Evolutionary conservation across 2,329 filamentous ascomycete genomes (phyloP), one percentile per base, ranked within the genome.

Genomic region (Cladophialophora psammophila): DNA sequence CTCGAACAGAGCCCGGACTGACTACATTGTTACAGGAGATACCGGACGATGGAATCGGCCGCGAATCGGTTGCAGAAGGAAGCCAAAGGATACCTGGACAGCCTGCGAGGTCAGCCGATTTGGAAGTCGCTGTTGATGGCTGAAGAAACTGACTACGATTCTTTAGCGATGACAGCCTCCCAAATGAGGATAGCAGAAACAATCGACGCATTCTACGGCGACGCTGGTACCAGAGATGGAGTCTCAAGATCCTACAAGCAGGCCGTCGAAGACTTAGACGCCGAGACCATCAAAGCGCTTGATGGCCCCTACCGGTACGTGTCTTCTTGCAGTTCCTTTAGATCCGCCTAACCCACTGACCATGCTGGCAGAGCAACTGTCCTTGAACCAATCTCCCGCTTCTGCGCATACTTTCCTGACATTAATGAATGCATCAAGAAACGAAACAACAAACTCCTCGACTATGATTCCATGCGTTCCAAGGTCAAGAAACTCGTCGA

Each of bases 351-450:
- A 53, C 59, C 31, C 9, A 54, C 59, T 48, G 12, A 34, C 13
- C 26, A 38, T 53, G 13, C 26, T 15, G 10, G 66, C 72, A 91
- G 91, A 80, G 91, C 91, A 52, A 98, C 95, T 5, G 95, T 99
- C 34, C 86, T 99, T 56, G 95, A 99, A 74, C 95, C 95, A 50
- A 99, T 99, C 78, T 90, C 90, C 71, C 88, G 94, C 72, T 99
- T 98, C 84, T 98, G 94, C 83, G 92, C 93, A 73, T 99, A 99
- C 83, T 99, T 99, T 80, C 94, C 95, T 38, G 95, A 99, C 79
- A 94, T 99, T 77, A 99, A 99, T 81, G 93, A 97, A 83, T 97
- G 94, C 81, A 97, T 99, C 81, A 99, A 98, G 83, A 99, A 99
- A 84, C 92, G 96, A 75, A 91, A 96, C 76, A 92, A 99, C 86